phyloP scores from a whole-genome alignment of 2,329 filamentous ascomycete genomes.

The Arthrobotrys iridis region DNA sequence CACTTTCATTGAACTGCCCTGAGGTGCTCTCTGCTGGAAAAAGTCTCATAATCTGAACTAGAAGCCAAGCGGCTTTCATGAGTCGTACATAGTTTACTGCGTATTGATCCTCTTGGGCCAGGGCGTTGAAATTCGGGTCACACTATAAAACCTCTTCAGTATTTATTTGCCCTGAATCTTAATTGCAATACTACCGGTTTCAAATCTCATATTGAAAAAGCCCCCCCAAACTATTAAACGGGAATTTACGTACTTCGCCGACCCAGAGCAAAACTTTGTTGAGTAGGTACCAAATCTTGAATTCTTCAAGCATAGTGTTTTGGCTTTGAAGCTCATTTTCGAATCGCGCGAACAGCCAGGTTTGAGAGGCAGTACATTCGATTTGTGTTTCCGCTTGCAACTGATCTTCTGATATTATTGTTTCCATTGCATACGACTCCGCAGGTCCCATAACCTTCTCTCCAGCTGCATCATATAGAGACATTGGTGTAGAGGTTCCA shows the following conservation, averaged over 20 bases:
- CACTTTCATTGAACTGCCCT: conserved; percentile 14
- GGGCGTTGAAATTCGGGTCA: background rate
- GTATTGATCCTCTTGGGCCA: background rate
- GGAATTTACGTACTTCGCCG: conserved; percentile 40
- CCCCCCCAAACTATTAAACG: too few species aligned
- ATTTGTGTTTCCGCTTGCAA: background rate
- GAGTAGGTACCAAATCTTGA: conserved; percentile 45
- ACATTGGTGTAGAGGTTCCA: too few species aligned
- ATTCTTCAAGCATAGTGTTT: conserved; percentile 23
- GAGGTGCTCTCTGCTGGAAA: background rate
- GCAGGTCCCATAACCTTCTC: too few species aligned
- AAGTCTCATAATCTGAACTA: conserved; percentile 25
- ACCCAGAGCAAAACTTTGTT: conserved; percentile 55
- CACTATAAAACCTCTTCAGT: conserved; percentile 2
- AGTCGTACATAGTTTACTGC: conserved; percentile 51
- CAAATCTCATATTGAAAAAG: too few species aligned
- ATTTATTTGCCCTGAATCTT: background rate
- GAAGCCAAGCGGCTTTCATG: conserved; percentile 55
- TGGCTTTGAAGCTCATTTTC: conserved; percentile 20
- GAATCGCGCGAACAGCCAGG: conserved; percentile 27
- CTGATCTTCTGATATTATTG: background rate
- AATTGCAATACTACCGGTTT: too few species aligned
- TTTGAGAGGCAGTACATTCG: conserved; percentile 21
- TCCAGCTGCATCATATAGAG: too few species aligned
- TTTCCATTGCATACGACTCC: too few species aligned